phyloP scores from a whole-genome alignment of 1,284 basidiomycete species.

The Tetrapyrgos nigripes region DNA sequence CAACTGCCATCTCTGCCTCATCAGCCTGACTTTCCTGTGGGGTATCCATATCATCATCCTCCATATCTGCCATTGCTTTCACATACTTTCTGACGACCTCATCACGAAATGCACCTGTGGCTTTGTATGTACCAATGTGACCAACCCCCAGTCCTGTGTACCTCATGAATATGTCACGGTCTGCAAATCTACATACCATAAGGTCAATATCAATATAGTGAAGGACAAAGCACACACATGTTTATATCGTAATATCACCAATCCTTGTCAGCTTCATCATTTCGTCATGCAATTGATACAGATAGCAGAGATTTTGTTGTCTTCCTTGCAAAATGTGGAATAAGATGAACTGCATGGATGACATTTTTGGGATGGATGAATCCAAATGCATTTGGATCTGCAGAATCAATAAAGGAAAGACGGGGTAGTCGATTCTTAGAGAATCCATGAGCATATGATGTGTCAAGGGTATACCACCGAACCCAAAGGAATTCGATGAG shows the following conservation, averaged over 20 bases:
- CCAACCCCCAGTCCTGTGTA: conserved; percentile 13
- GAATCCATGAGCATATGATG: conserved; percentile 19
- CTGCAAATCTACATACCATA: conserved; percentile 10
- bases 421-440: conserved; percentile 20
- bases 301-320: conserved; percentile 11
- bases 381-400: conserved; percentile 27
- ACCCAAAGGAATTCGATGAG: conserved; percentile 35
- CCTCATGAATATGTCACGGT: conserved; percentile 18
- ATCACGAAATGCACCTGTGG: neutral
- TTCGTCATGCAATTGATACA: conserved; percentile 7
- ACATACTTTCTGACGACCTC: neutral
- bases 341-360: conserved; percentile 33
- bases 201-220: conserved; percentile 5
- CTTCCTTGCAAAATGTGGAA: conserved; percentile 32
- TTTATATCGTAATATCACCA: conserved; percentile 11
- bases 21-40: neutral
- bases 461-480: conserved; percentile 29
- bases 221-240: conserved; percentile 7
- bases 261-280: conserved; percentile 9
- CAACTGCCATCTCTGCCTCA: neutral
- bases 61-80: neutral
- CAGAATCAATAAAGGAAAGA: conserved; percentile 24
- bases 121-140: neutral
- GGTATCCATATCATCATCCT: conserved; percentile 2
- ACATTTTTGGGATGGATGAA: conserved; percentile 38